A percentile compares a stretch with the other conserved stretches of the same genome.
These are phyloP conservation scores for Lachancea fermentati DNA, from an alignment of 805 yeast species.

Conservation along the genomic window DNA sequence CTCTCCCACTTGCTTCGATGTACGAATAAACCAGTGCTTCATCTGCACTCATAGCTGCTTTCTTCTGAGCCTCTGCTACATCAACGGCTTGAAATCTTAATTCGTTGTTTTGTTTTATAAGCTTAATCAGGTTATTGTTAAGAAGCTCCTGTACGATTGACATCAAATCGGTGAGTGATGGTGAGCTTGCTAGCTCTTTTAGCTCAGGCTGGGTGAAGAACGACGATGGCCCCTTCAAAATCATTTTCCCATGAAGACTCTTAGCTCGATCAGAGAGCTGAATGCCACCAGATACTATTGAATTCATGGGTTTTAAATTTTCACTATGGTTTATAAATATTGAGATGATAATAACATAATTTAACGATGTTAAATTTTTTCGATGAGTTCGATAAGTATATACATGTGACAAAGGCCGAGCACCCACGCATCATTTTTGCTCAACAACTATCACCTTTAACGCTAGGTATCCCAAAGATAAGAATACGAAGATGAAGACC, in stretches of 20 bases:
- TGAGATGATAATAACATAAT: too few species aligned
- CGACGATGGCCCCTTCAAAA: constrained; percentile 41
- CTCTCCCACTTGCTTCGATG: constrained; percentile 89
- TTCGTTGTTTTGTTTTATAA: constrained; percentile 61
- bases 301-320: background rate
- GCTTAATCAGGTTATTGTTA: constrained; percentile 57
- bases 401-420: background rate
- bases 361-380: background rate
- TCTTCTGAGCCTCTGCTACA: constrained; percentile 66
- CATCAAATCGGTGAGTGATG: constrained; percentile 41
- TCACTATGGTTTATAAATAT: too few species aligned
- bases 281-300: constrained; percentile 4
- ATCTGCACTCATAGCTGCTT: constrained; percentile 73
- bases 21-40: constrained; percentile 88
- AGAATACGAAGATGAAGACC: constrained; percentile 52
- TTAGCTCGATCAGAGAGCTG: constrained; percentile 42
- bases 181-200: constrained; percentile 40
- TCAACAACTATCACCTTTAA: constrained; percentile 73
- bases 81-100: constrained; percentile 72
- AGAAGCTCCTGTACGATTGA: constrained; percentile 46
- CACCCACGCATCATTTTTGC: constrained; percentile 41
- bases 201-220: constrained; percentile 68
- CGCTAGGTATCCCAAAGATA: constrained; percentile 66
- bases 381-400: background rate
- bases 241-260: constrained; percentile 60